Conservation (phyloP, 2,329 filamentous ascomycete species). For the Neofusicoccum cordaticola region DNA sequence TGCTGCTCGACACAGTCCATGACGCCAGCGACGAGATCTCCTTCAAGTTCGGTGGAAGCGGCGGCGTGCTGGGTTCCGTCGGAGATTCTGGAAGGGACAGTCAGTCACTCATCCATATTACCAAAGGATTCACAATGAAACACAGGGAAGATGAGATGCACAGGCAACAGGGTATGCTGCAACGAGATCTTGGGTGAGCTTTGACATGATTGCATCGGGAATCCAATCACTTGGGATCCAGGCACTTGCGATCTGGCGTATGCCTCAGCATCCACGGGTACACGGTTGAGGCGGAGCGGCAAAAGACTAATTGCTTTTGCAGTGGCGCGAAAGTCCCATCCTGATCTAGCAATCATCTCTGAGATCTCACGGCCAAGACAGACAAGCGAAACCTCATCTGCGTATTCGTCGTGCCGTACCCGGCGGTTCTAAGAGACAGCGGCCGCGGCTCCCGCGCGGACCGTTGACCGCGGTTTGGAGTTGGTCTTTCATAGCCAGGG, state of each 20-base stretch:
- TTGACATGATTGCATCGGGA: neutral
- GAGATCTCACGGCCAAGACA: neutral
- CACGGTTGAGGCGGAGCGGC: neutral
- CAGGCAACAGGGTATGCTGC: neutral
- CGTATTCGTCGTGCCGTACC: neutral
- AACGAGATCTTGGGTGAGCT: conserved; percentile 7
- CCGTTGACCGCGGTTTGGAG: neutral
- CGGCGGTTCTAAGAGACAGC: neutral
- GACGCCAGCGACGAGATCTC: conserved; percentile 82
- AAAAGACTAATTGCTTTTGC: neutral
- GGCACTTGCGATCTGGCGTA: neutral
- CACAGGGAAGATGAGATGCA: neutral
- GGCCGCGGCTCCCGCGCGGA: neutral
- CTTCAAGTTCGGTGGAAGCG: conserved; percentile 52
- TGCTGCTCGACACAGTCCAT: conserved; percentile 78
- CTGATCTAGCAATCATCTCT: neutral
- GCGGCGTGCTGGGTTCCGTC: conserved; percentile 10
- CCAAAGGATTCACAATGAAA: neutral
- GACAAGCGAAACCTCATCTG: neutral
- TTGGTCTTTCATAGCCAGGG: neutral
- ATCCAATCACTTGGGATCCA: neutral
- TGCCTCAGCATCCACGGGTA: neutral
- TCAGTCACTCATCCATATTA: neutral
- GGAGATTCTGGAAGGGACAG: neutral
- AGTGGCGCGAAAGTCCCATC: neutral